Evolutionary conservation across 495 filamentous ascomycete species (phyloP), one percentile per base, ranked within the genome.

Genomic region (Neurospora intermedia): DNA sequence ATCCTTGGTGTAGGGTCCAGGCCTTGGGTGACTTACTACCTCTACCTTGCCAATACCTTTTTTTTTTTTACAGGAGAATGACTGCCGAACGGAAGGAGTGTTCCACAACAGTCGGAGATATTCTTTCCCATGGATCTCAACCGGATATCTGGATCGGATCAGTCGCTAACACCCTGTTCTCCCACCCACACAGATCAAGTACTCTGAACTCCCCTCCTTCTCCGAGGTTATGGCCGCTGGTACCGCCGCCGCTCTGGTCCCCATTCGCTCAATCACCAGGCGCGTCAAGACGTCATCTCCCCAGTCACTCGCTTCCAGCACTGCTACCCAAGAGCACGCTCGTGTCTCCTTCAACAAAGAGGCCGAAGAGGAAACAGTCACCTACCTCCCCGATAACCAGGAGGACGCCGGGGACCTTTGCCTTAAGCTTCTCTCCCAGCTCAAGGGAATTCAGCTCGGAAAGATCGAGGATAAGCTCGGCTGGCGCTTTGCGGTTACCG

Each of bases 191-290:
- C 71, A 90, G 84, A 91, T 97, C 79, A 87, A 88, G 74, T 95
- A 95, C 80, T 85, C 88, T n/a, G 95, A 99, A 75, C 84, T 98
- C 10, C 78, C 82, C 16, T 79, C 82, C 8, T 98, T 98, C 82
- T 85, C 85, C 66, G 96, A 99, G 81, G 90, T 99, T 23, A 87
- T 97, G 82, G 96, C 95, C 4, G 94, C 93, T 1, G 96, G 96
- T 0, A 99, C 96, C 1, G 96, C 96, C 6, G 96, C 95, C 0
- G 92, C 93, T 1, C 84, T 99, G 59, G 94, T 98, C 11, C 96
- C 96, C 1, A 93, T 99, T 78, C 89, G 90, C 70, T 94, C 91
- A 69, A 97, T 99, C 75, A 93, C 91, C 2, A 89, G 91, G 79
- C 87, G 85, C 75, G 71, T 81, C 54, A 66, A 66, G 54, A 0